Evolutionary conservation across 2,329 filamentous ascomycete genomes (phyloP).

Genomic region (Ophiostoma quercus): DNA sequence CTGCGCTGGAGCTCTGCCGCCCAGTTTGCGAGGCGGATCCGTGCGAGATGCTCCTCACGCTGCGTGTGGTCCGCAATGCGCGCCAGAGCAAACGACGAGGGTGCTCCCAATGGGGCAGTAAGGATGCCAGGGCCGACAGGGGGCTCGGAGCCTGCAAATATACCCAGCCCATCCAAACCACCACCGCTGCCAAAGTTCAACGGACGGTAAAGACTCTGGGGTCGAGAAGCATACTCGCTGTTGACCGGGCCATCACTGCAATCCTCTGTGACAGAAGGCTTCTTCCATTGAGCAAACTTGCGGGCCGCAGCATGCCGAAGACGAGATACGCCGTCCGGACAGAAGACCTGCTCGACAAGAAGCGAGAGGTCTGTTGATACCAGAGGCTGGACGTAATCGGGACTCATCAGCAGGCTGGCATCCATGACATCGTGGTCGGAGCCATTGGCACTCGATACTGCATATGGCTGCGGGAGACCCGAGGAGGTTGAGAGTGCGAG

Average conservation of each 20-base stretch:
- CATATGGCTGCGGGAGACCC: conserved; percentile 56
- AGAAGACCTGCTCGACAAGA: conserved; percentile 71
- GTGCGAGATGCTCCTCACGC: conserved; percentile 35
- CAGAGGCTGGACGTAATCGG: conserved; percentile 80
- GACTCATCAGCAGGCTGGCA: conserved; percentile 86
- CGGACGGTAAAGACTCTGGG: conserved; percentile 22
- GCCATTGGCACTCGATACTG: conserved; percentile 68
- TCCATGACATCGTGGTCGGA: conserved; percentile 81
- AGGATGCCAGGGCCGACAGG: not conserved
- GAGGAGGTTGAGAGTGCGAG: not conserved
- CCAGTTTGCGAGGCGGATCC: conserved; percentile 72
- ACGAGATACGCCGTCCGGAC: conserved; percentile 70
- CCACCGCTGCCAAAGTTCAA: conserved; percentile 7
- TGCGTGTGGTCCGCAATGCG: conserved; percentile 46
- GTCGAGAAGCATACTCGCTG: conserved; percentile 28
- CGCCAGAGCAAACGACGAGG: conserved; percentile 52
- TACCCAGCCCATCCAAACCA: conserved; percentile 8
- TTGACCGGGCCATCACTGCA: conserved; percentile 22
- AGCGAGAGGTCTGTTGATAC: conserved; percentile 65
- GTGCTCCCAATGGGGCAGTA: conserved; percentile 12
- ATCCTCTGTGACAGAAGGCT: conserved; percentile 18
- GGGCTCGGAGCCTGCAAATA: not conserved
- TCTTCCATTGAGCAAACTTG: conserved; percentile 71
- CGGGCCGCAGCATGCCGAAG: conserved; percentile 76
- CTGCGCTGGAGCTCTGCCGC: conserved; percentile 74